These are phyloP conservation scores for Kodamaea neixiangensis DNA, from an alignment of 805 yeast species.

Conservation along the genomic window DNA sequence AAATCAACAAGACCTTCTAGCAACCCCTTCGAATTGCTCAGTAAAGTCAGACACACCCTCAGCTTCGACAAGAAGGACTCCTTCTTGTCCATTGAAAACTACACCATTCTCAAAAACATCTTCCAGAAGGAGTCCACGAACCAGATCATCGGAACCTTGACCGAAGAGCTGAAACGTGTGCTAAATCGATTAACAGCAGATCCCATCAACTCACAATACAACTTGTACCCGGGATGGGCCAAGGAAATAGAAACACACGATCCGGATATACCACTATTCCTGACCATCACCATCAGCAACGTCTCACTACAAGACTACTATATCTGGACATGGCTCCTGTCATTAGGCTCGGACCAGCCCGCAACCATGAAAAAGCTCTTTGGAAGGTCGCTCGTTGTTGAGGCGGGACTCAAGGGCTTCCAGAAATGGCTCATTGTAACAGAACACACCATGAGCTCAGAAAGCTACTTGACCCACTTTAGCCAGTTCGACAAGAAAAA, in stretches of 20 bases:
- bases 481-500: conserved; percentile 12
- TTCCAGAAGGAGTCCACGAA: conserved; percentile 57
- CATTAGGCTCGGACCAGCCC: conserved; percentile 74
- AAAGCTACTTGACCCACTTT: conserved; percentile 33
- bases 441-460: conserved; percentile 54
- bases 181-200: conserved; percentile 41
- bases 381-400: conserved; percentile 81
- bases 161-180: conserved; percentile 71
- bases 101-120: conserved; percentile 67
- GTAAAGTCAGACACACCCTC: conserved; percentile 50
- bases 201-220: conserved; percentile 37
- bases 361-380: conserved; percentile 62
- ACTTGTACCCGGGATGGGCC: conserved; percentile 43
- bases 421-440: conserved; percentile 78
- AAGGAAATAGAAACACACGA: conserved; percentile 19
- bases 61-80: conserved; percentile 69
- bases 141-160: conserved; percentile 62
- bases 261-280: conserved; percentile 39
- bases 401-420: conserved; percentile 76
- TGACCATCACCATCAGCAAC: conserved; percentile 47
- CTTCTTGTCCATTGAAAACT: conserved; percentile 77
- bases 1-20: conserved; percentile 51
- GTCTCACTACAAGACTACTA: conserved; percentile 83
- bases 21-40: conserved; percentile 59
- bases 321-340: conserved; percentile 89